Evolutionary conservation across 345 rosid species (phyloP), one percentile per base, ranked within the genome.

Genomic region (Sisymbrium irio): DNA sequence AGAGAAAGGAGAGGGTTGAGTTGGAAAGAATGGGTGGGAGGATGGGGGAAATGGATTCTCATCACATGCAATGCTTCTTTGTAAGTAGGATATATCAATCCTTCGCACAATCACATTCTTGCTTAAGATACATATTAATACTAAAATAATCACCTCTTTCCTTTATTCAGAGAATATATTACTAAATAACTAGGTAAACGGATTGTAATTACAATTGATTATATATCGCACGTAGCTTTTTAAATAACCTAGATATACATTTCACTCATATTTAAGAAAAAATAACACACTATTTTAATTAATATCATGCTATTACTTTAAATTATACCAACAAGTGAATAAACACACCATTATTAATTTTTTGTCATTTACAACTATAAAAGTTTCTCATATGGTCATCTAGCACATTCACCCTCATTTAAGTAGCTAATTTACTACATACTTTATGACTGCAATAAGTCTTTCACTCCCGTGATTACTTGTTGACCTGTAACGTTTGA

Each of bases 1-100:
- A 71, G 65, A 77, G 71, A 77, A 65, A 71, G 25, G 79, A 76
- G 75, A 69, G 10, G 66, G 72, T 71, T 47, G 80, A 64, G 76
- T 71, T 77, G 80, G 62, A 77, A 71, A 77, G 72, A 77, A 64
- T 77, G 80, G 76, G 80, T 77, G 74, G 72, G 75, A 77, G 80
- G 80, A 76, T 69, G 75, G 79, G 75, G 75, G 56, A 60, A 42
- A 70, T 62, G 80, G 80, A 77, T 77, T 77, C 76, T 77, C 76
- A 64, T 77, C 80, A 77, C 80, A 77, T 77, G 80, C 80, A 36
- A 63, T 64, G 75, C 72, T 64, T 55, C 55, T 44, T 28, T 46
- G 13, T 35, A 54, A 69, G 46, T 62, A 55, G 28, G 61, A 69
- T 46, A 46, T 65, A 65, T 58, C 53, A 58, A 42, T 35, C 41